Base-by-base conservation (phyloP, 1,139 yeast species). In the Pichia sp. region DNA sequence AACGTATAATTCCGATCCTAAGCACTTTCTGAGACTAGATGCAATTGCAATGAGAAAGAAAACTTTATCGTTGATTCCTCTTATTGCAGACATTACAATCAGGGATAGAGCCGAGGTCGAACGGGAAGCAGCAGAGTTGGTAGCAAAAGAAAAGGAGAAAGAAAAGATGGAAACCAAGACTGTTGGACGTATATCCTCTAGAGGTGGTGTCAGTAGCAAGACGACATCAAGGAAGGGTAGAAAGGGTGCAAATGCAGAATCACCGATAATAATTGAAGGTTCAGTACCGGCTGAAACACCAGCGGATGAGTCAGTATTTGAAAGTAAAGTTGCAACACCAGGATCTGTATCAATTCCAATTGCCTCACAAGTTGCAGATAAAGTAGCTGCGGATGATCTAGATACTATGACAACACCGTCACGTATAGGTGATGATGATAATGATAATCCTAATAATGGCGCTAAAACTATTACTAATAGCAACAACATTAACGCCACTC, bases 1-100 rank as follows among this genome's bases (percentile, higher is more conserved):
- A 51, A 78, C 90, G 0, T 94, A 87, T 61, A 94, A 94, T 62
- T 86, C 97, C 0, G 98, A 94, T 58, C 98, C 98, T 2, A 84
- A 82, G 50, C 97, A 94, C 63, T 90, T 86, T 55, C 65, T 92
- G 35, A 71, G 99, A 47, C 87, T 82, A 0, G 97, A 92, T 67
- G 98, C 98, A 0, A 66, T 85, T 42, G 97, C 97, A 3, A 94
- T 92, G 98, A 95, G 89, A 55, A 87, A 87, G 63, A 87, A 86
- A 60, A 81, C 97, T 0, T 63, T 80, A 46, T 75, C 80, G 45
- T 69, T 92, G 45, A 74, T 80, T 8, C 96, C 96, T 0, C 67
- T 87, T 48, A 90, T 92, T 31, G 98, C 99, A 0, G 94, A 92
- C 57, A 86, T 92, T 42, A 74, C 79, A 0, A 75, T 92, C 5